phyloP scores from a whole-genome alignment of 192 early-diverging fungal genomes.

The Podila epicladia region DNA sequence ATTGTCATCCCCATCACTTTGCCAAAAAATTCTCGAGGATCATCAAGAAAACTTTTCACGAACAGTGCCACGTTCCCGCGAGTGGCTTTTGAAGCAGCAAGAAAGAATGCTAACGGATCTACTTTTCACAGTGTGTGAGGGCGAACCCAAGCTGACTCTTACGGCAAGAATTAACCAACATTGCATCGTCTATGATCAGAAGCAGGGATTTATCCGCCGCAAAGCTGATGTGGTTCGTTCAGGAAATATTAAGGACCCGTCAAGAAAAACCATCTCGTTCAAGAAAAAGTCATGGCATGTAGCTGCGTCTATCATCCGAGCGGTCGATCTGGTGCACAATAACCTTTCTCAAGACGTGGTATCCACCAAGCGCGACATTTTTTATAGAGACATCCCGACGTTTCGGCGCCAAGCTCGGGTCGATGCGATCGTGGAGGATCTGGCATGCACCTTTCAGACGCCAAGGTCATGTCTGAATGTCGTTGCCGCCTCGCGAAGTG shows the following conservation, averaged over 20 bases:
- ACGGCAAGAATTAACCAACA: background rate
- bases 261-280: background rate
- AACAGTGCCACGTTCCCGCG: background rate
- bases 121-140: background rate
- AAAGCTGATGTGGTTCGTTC: background rate
- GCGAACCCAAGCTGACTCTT: slow-evolving; percentile 2
- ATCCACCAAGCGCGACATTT: slow-evolving; percentile 32
- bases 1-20: background rate
- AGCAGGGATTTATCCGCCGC: slow-evolving; percentile 19
- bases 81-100: background rate
- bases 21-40: background rate
- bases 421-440: slow-evolving; percentile 32
- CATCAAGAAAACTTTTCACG: background rate
- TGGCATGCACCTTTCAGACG: slow-evolving; percentile 27
- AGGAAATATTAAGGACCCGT: background rate
- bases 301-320: background rate
- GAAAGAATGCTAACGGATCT: background rate
- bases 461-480: slow-evolving; percentile 39
- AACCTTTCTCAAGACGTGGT: slow-evolving; percentile 5
- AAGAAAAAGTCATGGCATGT: background rate
- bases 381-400: slow-evolving; percentile 24
- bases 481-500: slow-evolving; percentile 23
- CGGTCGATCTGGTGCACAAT: slow-evolving; percentile 17
- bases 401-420: slow-evolving; percentile 26
- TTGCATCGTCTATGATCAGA: slow-evolving; percentile 17